Base-by-base conservation (phyloP, 192 early-diverging fungal genomes). In the Backusella morwellensis region DNA sequence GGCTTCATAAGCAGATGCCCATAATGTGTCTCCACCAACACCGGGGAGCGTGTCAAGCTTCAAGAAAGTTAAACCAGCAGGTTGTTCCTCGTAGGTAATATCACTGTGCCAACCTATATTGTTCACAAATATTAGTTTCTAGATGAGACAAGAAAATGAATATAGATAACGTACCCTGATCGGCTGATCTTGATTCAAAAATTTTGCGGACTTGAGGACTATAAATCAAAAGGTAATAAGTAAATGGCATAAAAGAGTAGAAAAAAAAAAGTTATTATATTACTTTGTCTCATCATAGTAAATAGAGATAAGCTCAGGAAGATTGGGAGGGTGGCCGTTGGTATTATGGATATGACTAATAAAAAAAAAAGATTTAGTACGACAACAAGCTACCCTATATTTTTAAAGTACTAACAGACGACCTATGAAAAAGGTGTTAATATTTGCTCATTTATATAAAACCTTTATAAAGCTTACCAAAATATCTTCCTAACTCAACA, bases 1-100 rank as follows among this genome's bases (percentile, higher is more conserved):
- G 21, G 89, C 87, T 35, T 75, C 85, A 83, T 92, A 92, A 3
- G 81, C 83, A 75, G 77, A 82, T 4, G 83, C 79, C 90, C 89
- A 91, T 26, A 90, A 36, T 0, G 89, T 92, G 83, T 91, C 90
- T 21, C 88, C 90, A 29, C 87, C 84, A 35, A 78, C 82, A 6
- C 78, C 78, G 29, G 85, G 85, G 21, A 86, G 79, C 2, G 75
- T 66, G 44, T 87, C 85, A 19, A 92, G 75, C 35, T 82, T 83
- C 29, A 92, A 78, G 19, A 86, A 81, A 35, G 90, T 85, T 40
- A 81, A 80, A 54, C 85, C 84, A 32, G 90, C 81, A 17, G 90
- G 90, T 47, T 87, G 79, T 1, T 74, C 50, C 72, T 92, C 90
- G 75, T 84, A 92, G 0, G 85, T 83, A 50, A 92, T 82, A 81